Base-by-base conservation (phyloP, 2,329 filamentous ascomycete species). In the Xylariomycetidae sp. region DNA sequence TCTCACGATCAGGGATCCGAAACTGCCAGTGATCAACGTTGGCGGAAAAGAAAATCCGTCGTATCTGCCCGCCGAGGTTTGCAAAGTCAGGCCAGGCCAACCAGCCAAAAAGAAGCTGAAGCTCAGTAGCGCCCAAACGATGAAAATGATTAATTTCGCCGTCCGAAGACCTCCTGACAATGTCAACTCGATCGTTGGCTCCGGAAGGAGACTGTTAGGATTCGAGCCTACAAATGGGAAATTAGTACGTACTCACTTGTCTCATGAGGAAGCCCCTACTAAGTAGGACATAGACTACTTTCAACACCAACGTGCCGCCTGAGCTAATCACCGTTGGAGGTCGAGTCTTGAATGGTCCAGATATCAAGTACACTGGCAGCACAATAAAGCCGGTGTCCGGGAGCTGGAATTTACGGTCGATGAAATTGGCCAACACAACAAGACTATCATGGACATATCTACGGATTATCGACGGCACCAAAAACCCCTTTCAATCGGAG, bases 21-120 rank as follows among this genome's bases (percentile, higher is more conserved):
- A 54, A 0, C 37, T 66, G 8, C 71, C 77, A 0, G 69, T 80
- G 2, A 49, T 84, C 46, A 82, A 84, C 44, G 70, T 80, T 16
- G 77, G 77, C n/a, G 75, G 54, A 7, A 43, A 45, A 1, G 54
- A 64, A 1, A 62, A 70, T 12, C 75, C 79, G 0, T 65, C 61
- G 4, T 82, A 80, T 41, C 43, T 84, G 3, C 80, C 80, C 0
- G 57, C 66, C 0, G 69, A 84, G 46, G 64, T 77, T 4, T 82
- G 77, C 49, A 34, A 50, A 0, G 69, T 85, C 2, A 38, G 72
- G 4, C 64, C 70, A 5, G 78, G 77, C 1, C 78, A 84, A 49
- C 57, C 64, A 1, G 70, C 70, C 17, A 66, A 62, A 6, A 51
- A 61, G 2, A 66, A 71, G 40, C 63, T 85, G 2, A 66, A 71